phyloP scores from a whole-genome alignment of 345 rosid genomes.

The Psidium guajava region DNA sequence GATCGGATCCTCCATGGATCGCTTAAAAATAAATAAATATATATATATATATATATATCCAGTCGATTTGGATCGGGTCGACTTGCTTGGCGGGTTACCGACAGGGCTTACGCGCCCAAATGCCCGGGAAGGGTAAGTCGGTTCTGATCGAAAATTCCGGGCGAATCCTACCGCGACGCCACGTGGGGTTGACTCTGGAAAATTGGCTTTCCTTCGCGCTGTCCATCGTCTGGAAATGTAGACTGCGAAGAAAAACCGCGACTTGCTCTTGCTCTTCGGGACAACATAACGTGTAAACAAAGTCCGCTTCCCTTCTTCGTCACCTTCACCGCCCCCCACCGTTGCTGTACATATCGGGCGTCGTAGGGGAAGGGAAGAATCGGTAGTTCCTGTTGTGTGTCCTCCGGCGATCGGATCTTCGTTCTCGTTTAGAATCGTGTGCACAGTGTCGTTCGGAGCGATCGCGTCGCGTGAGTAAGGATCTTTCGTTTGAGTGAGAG shows the following conservation, averaged over 20 bases:
- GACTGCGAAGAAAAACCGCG: not conserved
- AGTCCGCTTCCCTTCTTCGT: not conserved
- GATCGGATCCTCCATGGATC: too few relatives aligned
- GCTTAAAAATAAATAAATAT: too few relatives aligned
- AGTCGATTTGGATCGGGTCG: accelerated
- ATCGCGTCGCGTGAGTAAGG: not conserved
- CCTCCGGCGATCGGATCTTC: not conserved
- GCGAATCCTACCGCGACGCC: not conserved
- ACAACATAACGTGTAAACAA: not conserved
- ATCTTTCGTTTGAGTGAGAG: not conserved
- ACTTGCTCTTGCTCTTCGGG: not conserved
- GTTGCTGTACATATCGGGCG: not conserved
- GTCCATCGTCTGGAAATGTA: not conserved
- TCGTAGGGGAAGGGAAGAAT: not conserved
- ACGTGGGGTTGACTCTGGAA: not conserved
- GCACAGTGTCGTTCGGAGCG: not conserved
- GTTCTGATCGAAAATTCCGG: not conserved
- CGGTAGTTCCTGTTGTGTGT: not conserved
- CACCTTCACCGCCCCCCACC: not conserved
- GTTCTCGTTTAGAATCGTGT: not conserved
- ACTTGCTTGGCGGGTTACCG: too few relatives aligned
- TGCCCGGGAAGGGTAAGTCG: not conserved
- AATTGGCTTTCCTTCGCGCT: not conserved
- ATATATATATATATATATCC: too few relatives aligned
- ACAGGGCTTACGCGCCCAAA: not conserved